phyloP scores from a whole-genome alignment of 2,329 filamentous ascomycete species.

The Epicoccum nigrum region DNA sequence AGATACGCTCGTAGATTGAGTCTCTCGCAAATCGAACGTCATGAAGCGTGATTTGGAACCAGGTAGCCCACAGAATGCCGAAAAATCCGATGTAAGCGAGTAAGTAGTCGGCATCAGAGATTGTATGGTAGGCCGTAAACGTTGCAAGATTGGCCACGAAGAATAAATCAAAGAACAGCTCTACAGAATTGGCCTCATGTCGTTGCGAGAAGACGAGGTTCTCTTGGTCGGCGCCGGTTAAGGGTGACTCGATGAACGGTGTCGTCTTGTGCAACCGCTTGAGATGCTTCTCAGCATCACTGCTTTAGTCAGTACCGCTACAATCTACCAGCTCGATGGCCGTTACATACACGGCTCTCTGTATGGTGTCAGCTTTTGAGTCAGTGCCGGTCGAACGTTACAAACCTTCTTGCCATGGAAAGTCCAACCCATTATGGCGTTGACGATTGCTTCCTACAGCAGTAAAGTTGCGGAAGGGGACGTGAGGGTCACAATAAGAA shows the following conservation, averaged over 20 bases:
- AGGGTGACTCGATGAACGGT: constrained; percentile 44
- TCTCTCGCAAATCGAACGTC: constrained; percentile 50
- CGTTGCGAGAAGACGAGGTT: constrained; percentile 46
- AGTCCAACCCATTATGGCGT: constrained; percentile 37
- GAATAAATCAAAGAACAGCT: constrained; percentile 46
- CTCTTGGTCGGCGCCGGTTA: constrained; percentile 45
- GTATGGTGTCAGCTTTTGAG: constrained; percentile 10
- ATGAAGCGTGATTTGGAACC: constrained; percentile 49
- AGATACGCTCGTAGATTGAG: constrained; percentile 46
- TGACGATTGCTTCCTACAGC: neutral
- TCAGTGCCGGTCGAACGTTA: neutral
- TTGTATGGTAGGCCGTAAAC: constrained; percentile 48
- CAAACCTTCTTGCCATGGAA: constrained; percentile 38
- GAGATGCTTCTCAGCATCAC: constrained; percentile 46
- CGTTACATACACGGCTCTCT: constrained; percentile 37
- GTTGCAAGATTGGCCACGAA: constrained; percentile 48
- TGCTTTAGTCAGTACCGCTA: constrained; percentile 21
- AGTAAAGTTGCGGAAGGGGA: neutral
- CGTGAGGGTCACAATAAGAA: neutral
- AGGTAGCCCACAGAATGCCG: constrained; percentile 46
- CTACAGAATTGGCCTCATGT: constrained; percentile 48
- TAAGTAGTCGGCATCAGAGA: constrained; percentile 42
- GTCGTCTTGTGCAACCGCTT: constrained; percentile 43
- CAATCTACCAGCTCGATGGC: neutral
- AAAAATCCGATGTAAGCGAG: constrained; percentile 49